These are phyloP conservation scores for Tulasnella sp. DNA, from an alignment of 768 basidiomycete genomes.

Conservation along the genomic window DNA sequence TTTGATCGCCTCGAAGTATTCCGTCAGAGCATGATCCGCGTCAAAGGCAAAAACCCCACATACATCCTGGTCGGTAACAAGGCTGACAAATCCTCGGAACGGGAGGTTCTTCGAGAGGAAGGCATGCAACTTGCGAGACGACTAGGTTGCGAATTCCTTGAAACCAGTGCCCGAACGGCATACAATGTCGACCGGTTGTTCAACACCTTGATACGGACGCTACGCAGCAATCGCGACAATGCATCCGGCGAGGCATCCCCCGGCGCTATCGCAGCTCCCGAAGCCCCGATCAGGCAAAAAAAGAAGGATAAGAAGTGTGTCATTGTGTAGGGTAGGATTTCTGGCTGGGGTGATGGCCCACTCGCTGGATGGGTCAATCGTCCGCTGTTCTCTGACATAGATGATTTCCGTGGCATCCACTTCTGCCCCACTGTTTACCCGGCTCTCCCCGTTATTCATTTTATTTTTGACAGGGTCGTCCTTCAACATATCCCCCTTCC, in stretches of 20 bases:
- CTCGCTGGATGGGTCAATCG: too few relatives aligned
- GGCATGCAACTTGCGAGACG: constrained; percentile 67
- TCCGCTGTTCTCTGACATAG: too few relatives aligned
- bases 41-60: constrained; percentile 72
- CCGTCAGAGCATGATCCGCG: constrained; percentile 78
- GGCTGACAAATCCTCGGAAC: constrained; percentile 79
- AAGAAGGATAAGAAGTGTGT: neutral
- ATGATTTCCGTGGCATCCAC: too few relatives aligned
- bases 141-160: constrained; percentile 88
- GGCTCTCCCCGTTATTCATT: too few relatives aligned
- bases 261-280: neutral
- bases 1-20: constrained; percentile 85
- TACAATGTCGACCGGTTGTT: constrained; percentile 86
- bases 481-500: too few relatives aligned
- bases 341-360: too few relatives aligned
- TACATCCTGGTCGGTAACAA: constrained; percentile 97
- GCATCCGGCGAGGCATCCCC: neutral
- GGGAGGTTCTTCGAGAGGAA: constrained; percentile 86
- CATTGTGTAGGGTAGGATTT: neutral
- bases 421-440: too few relatives aligned
- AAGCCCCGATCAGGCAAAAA: neutral
- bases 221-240: constrained; percentile 33
- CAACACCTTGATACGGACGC: constrained; percentile 68
- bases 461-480: too few relatives aligned
- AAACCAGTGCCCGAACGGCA: constrained; percentile 93